phyloP scores from a whole-genome alignment of 2,329 filamentous ascomycete species.

The Ophiostoma montium region DNA sequence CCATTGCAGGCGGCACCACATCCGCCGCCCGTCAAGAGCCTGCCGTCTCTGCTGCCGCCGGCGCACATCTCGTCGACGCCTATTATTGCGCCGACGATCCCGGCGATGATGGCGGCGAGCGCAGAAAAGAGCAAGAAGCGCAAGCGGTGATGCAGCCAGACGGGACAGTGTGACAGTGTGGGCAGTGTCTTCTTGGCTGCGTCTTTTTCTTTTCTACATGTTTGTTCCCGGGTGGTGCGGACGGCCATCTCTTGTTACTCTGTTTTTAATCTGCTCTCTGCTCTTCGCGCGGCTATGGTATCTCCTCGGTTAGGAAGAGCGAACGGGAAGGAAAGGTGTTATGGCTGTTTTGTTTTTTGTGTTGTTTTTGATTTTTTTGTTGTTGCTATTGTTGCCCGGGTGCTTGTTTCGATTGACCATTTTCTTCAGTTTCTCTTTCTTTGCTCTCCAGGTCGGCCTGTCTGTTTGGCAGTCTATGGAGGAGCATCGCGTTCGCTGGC shows the following conservation, averaged over 20 bases:
- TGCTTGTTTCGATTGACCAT: background rate
- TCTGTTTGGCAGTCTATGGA: too few species aligned
- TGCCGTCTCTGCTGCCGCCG: constrained; percentile 26
- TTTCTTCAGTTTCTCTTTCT: background rate
- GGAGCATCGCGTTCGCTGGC: too few species aligned
- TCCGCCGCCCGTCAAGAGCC: constrained; percentile 4
- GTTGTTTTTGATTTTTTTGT: background rate
- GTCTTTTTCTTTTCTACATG: too few species aligned
- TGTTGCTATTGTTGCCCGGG: background rate
- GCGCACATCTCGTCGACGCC: constrained; percentile 28
- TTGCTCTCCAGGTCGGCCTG: background rate
- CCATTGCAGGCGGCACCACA: constrained; percentile 3
- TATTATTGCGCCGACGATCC: constrained; percentile 11
- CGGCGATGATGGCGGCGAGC: constrained; percentile 11
- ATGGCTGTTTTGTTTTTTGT: background rate
- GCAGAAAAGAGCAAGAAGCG: constrained; percentile 47
- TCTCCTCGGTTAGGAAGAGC: constrained; percentile 1
- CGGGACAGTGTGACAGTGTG: too few species aligned
- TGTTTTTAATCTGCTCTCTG: background rate
- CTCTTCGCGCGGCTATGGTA: background rate
- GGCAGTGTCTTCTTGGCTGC: too few species aligned
- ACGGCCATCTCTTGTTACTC: background rate
- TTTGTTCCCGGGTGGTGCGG: too few species aligned
- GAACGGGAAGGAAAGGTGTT: background rate
- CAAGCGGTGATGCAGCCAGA: constrained; percentile 42